These are phyloP conservation scores for Dendrobium huoshanense DNA, from an alignment of 106 monocot genomes.

Conservation along the genomic window DNA sequence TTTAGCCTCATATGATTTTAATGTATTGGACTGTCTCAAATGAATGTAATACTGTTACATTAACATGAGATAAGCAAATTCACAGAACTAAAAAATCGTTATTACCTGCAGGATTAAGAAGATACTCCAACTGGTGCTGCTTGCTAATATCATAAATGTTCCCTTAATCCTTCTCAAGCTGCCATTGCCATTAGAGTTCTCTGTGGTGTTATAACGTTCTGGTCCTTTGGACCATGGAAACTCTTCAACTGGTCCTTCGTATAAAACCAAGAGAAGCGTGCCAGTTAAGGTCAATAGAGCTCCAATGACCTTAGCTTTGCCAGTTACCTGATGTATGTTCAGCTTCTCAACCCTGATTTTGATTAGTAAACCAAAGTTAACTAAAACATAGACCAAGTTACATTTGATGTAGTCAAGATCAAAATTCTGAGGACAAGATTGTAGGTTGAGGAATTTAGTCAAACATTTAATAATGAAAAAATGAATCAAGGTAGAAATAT, in stretches of 20 bases:
- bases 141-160: slow-evolving; percentile 14
- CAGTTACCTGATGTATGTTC: slow-evolving; percentile 12
- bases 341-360: slow-evolving; percentile 36
- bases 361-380: too few species aligned
- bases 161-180: slow-evolving; percentile 17
- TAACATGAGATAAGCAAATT: neutral
- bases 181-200: neutral
- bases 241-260: slow-evolving; percentile 25
- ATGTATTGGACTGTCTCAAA: slow-evolving; percentile 8
- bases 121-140: slow-evolving; percentile 24
- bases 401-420: too few species aligned
- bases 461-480: too few species aligned
- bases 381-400: too few species aligned
- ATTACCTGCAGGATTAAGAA: slow-evolving; percentile 51
- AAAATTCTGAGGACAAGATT: too few species aligned
- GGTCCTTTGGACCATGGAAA: slow-evolving; percentile 6
- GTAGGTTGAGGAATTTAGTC: too few species aligned
- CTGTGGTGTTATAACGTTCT: neutral
- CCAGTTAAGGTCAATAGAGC: slow-evolving; percentile 27
- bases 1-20: slow-evolving; percentile 12
- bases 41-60: neutral
- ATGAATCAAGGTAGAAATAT: too few species aligned
- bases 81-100: neutral
- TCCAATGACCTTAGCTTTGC: slow-evolving; percentile 33
- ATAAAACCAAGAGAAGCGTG: slow-evolving; percentile 36